Conservation (phyloP, 257 asterid species). For the Euphrasia confusa region DNA sequence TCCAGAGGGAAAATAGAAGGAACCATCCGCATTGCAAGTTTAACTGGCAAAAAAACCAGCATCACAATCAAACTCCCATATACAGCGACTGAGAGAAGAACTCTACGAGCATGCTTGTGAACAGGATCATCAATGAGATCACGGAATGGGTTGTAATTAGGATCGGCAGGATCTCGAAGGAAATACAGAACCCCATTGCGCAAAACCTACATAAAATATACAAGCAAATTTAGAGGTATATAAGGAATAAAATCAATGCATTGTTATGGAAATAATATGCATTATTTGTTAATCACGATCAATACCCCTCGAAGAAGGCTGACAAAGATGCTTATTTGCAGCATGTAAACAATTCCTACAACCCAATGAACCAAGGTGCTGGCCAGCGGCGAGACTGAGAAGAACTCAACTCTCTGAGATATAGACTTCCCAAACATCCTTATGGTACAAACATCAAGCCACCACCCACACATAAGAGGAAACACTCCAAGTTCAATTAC, state of each 20-base stretch:
- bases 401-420: slow-evolving; percentile 91
- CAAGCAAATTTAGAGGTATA: not conserved
- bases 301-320: slow-evolving; percentile 99
- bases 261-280: not conserved
- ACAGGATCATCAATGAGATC: slow-evolving; percentile 98
- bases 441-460: slow-evolving; percentile 96
- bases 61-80: slow-evolving; percentile 96
- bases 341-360: slow-evolving; percentile 95
- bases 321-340: slow-evolving; percentile 96
- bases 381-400: slow-evolving; percentile 88
- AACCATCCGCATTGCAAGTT: slow-evolving; percentile 85
- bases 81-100: slow-evolving; percentile 85
- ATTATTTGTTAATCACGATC: slow-evolving; percentile 1
- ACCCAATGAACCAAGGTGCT: slow-evolving; percentile 99
- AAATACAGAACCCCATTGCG: slow-evolving; percentile 95
- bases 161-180: slow-evolving; percentile 99
- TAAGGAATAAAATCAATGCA: not conserved
- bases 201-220: slow-evolving; percentile 55
- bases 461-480: slow-evolving; percentile 99
- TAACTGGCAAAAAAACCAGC: slow-evolving; percentile 95
- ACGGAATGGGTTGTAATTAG: slow-evolving; percentile 97
- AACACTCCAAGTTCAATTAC: slow-evolving; percentile 98
- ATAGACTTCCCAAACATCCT: slow-evolving; percentile 93
- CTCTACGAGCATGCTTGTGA: slow-evolving; percentile 99
- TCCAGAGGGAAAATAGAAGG: slow-evolving; percentile 94